Base-by-base conservation (phyloP, 805 yeast species). In the Hanseniaspora meyeri region DNA sequence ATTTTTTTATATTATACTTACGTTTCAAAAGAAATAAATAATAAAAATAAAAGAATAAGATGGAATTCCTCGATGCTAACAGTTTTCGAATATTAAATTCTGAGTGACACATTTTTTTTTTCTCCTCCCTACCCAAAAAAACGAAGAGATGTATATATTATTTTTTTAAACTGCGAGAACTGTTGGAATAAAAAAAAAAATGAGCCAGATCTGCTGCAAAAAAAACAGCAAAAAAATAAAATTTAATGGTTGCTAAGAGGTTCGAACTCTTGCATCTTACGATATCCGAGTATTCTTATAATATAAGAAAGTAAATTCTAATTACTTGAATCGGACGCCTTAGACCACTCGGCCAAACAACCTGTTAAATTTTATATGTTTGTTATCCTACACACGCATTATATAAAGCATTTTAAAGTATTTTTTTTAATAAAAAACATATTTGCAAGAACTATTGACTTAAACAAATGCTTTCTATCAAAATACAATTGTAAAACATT, bases 281-380 rank as follows among this genome's bases (percentile, higher is more conserved):
- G 57, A 53, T 53, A 53, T 53, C 57, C 57, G 57, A 53, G 57
- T 52, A 36, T 53, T 53, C 57, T 46, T 16, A 53, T 12, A 27
- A 8, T 29, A 19, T 31, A 31, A 53, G 51, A 53, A 53, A 53
- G 57, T 20, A 53, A 53, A 53, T 53, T 53, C 57, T 46, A 53
- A 53, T 53, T 53, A 53, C 57, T 53, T 53, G 57, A 53, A 53
- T 53, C 57, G 57, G 57, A 53, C 57, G 57, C 57, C 57, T 53
- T 53, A 53, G 57, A 53, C 57, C 57, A 37, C 57, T 53, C 57
- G 57, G 57, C 57, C 57, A 53, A 53, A 53, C 57, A 53, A 53
- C 57, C 57, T 46, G 31, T 19, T 29, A 31, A 19, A 36, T 34
- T 43, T 43, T 36, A 34, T 38, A 38, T 38, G 17, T 38, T 38